These are phyloP conservation scores for Neurospora terricola DNA, from an alignment of 495 filamentous ascomycete genomes.

Conservation along the genomic window DNA sequence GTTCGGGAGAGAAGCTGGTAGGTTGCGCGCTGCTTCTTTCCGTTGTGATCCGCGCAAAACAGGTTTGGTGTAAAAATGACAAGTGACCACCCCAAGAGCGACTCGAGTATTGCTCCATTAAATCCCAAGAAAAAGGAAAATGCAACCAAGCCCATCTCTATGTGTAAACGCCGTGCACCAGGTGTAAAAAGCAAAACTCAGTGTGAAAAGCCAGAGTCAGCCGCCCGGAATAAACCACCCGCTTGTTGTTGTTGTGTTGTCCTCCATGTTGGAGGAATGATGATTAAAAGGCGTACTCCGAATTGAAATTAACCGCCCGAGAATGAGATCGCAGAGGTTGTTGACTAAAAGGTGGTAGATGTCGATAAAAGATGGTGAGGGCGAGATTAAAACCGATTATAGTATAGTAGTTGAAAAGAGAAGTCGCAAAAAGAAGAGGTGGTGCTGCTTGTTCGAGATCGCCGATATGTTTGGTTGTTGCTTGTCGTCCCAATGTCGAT, in stretches of 20 bases:
- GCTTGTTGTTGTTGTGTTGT: conserved; percentile 2
- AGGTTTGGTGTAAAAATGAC: conserved; percentile 6
- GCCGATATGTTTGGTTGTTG: neutral
- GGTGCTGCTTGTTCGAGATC: neutral
- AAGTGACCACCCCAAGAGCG: neutral
- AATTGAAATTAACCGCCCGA: conserved; percentile 15
- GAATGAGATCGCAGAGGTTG: neutral
- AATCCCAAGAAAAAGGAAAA: conserved; percentile 15
- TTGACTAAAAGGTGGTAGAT: neutral
- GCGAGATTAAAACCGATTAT: conserved; percentile 17
- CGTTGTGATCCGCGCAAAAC: conserved; percentile 9
- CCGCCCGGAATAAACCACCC: conserved; percentile 14
- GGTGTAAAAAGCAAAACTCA: conserved; percentile 11
- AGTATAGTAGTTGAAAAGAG: conserved; percentile 8
- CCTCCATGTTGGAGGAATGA: conserved; percentile 22
- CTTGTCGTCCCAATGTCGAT: neutral
- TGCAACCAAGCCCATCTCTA: conserved; percentile 16
- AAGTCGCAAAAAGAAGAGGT: conserved; percentile 1
- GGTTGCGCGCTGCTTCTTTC: conserved; percentile 11
- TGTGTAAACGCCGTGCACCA: conserved; percentile 26
- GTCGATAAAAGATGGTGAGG: conserved; percentile 13
- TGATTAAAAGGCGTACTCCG: conserved; percentile 35
- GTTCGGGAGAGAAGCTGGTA: conserved; percentile 5
- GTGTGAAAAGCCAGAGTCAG: conserved; percentile 9
- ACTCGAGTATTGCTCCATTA: conserved; percentile 12